A percentile compares a stretch with the other conserved stretches of the same genome.
These are phyloP conservation scores for Fonsecaea monophora DNA, from an alignment of 2,329 filamentous ascomycete genomes.

Conservation along the genomic window DNA sequence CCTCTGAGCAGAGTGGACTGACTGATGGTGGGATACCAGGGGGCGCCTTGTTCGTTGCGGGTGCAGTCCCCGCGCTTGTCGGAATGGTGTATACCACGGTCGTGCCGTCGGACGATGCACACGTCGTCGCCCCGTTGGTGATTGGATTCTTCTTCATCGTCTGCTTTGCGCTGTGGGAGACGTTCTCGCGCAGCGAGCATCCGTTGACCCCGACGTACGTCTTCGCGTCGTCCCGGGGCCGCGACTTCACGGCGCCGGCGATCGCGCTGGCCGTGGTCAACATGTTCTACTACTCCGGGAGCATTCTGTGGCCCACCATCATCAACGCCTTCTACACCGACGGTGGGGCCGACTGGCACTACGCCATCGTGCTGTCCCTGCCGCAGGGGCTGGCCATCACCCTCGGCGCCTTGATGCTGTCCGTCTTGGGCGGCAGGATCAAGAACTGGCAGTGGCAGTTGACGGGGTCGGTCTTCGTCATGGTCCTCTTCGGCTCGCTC, in stretches of 20 bases:
- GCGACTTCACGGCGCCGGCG: conserved; percentile 57
- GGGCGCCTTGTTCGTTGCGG: conserved; percentile 46
- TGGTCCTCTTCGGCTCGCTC: conserved; percentile 58
- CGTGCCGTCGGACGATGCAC: conserved; percentile 46
- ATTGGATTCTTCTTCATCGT: conserved; percentile 48
- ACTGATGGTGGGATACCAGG: neutral
- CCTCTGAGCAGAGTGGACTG: too few relatives aligned
- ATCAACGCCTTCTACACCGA: conserved; percentile 54
- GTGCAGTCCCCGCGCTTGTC: conserved; percentile 48
- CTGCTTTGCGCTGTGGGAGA: conserved; percentile 51
- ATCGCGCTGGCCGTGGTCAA: conserved; percentile 56
- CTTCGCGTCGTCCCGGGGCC: conserved; percentile 54
- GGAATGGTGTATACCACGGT: conserved; percentile 52
- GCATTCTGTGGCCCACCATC: conserved; percentile 57
- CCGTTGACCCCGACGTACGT: conserved; percentile 54
- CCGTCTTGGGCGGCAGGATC: conserved; percentile 52
- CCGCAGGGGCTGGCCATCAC: conserved; percentile 56
- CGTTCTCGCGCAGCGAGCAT: conserved; percentile 47
- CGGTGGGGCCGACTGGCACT: conserved; percentile 45
- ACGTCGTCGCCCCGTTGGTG: conserved; percentile 49
- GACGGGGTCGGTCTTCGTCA: conserved; percentile 52
- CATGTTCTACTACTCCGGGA: conserved; percentile 61
- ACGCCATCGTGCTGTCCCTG: conserved; percentile 49
- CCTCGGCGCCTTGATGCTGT: conserved; percentile 53
- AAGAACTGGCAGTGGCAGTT: conserved; percentile 58